Evolutionary conservation across 108 stramenopile species (phyloP).

Genomic region (Cylindrotheca closterium): DNA sequence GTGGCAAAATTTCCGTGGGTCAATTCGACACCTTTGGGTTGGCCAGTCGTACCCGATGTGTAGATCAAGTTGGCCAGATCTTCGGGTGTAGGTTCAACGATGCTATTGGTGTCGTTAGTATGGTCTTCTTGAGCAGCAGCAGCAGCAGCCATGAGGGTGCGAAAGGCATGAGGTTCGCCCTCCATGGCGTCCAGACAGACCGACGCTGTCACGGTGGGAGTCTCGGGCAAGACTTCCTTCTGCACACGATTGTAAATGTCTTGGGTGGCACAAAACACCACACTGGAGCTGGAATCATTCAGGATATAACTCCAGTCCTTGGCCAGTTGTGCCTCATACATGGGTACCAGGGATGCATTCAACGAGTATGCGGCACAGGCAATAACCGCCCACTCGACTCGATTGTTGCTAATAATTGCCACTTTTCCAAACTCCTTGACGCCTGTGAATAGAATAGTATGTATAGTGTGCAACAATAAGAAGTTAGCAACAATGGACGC

Average conservation of each 20-base stretch:
- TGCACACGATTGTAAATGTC: conserved; percentile 72
- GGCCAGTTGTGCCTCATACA: conserved; percentile 96
- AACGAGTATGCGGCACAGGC: conserved; percentile 87
- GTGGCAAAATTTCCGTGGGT: conserved; percentile 85
- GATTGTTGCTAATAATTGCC: conserved; percentile 89
- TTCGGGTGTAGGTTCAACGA: conserved; percentile 62
- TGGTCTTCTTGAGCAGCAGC: too few species aligned
- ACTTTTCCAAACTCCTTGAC: conserved; percentile 71
- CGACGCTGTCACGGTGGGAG: conserved; percentile 64
- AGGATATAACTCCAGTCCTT: conserved; percentile 94
- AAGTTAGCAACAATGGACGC: too few species aligned
- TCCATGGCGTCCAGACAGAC: conserved; percentile 74
- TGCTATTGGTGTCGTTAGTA: conserved; percentile 19
- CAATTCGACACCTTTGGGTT: conserved; percentile 74
- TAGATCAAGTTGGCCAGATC: conserved; percentile 95
- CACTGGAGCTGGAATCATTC: conserved; percentile 79
- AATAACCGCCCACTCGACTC: conserved; percentile 91
- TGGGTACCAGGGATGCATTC: conserved; percentile 91
- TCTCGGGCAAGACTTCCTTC: conserved; percentile 65
- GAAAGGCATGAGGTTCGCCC: conserved; percentile 73
- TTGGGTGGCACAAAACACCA: conserved; percentile 79
- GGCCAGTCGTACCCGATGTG: conserved; percentile 95
- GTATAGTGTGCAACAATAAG: too few species aligned
- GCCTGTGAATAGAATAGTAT: too few species aligned
- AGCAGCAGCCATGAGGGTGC: conserved; percentile 51